phyloP scores from a whole-genome alignment of 352 stramenopile genomes.

The Globisporangium nodosum region DNA sequence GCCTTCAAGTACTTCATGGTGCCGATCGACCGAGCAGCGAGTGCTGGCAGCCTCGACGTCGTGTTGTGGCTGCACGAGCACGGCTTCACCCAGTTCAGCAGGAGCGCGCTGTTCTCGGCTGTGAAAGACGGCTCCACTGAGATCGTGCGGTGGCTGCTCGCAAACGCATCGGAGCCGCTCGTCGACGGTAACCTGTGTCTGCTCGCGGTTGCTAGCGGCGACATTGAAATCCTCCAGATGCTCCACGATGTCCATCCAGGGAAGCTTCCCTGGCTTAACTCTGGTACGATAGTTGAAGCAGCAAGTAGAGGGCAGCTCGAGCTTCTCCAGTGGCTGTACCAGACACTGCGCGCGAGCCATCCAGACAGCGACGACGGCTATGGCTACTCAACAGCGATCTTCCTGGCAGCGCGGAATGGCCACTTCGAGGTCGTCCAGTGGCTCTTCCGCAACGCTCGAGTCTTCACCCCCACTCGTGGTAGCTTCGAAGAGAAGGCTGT shows the following conservation, averaged over 20 bases:
- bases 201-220: neutral
- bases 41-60: neutral
- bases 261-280: neutral
- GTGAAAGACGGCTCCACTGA: neutral
- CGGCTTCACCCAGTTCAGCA: neutral
- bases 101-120: neutral
- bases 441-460: neutral
- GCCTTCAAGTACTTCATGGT: neutral
- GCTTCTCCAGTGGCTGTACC: neutral
- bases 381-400: neutral
- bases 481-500: neutral
- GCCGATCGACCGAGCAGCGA: neutral
- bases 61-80: neutral
- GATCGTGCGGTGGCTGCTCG: constrained; percentile 1
- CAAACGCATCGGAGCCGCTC: neutral
- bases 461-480: neutral
- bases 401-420: neutral
- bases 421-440: constrained; percentile 3
- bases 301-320: neutral
- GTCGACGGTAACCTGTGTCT: neutral
- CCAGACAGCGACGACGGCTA: neutral
- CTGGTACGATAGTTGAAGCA: neutral
- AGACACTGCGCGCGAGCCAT: neutral
- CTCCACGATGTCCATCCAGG: neutral
- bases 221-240: neutral